Base-by-base conservation (phyloP, 345 rosid genomes). In the Balakata baccata region DNA sequence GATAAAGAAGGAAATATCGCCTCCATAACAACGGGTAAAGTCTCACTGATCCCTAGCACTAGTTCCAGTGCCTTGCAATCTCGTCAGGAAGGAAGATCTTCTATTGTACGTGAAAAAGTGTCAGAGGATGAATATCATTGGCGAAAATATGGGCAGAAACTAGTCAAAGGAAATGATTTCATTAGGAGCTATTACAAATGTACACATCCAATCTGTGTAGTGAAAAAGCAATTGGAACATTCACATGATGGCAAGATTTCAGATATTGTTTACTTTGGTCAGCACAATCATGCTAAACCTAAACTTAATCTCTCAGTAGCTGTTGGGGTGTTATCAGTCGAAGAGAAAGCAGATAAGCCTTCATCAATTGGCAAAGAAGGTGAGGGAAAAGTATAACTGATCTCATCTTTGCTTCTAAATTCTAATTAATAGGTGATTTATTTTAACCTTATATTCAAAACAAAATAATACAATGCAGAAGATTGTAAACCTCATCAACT, bases 71-170 rank as follows among this genome's bases (percentile, higher is more conserved):
- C 70, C 10, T 74, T 79, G 49, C 89, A 77, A 60, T 75, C 87
- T 67, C 82, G 71, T 69, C 84, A 82, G 25, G 97, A 88, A 80
- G 88, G 87, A 72, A 87, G 82, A 71, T 79, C 79, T 64, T 86
- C 90, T 52, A 70, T 82, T 29, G 81, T 80, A 9, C 91, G 90
- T 5, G 99, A 94, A 85, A 94, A 92, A 78, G 90, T 78, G 46
- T 83, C 81, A 59, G 94, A 86, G 79, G 98, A 92, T 68, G 99
- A 97, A 68, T 95, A 84, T 82, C 88, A 88, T 78, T 94, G 98
- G 98, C 81, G 97, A 53, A 94, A 94, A 76, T 94, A 94, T 18
- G 98, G 98, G 17, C 98, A 94, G 88, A 94, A 94, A 73, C 78
- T 89, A 82, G 98, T 94, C 60, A 88, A 86, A 75, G 98, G 94